These are phyloP conservation scores for Kwoniella botswanensis DNA, from an alignment of 768 basidiomycete species.

Conservation along the genomic window DNA sequence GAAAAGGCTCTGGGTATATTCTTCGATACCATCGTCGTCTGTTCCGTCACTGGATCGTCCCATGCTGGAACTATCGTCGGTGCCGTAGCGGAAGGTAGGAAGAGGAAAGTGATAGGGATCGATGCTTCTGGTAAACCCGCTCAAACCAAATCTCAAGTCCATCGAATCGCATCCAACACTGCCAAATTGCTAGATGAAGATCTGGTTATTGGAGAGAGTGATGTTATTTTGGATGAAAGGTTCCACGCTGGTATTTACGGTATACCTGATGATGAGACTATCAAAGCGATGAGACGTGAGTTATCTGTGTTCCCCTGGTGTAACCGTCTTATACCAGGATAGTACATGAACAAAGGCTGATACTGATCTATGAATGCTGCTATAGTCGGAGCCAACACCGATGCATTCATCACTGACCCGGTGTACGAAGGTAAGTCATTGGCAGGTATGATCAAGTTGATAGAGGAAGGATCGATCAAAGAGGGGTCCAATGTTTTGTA, in stretches of 20 bases:
- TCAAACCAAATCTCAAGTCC: conserved; percentile 37
- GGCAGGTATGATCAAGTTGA: conserved; percentile 42
- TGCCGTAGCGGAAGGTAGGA: conserved; percentile 36
- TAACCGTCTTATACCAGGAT: background rate
- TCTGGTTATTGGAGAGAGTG: conserved; percentile 31
- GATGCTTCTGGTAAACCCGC: conserved; percentile 43
- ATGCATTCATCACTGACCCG: conserved; percentile 42
- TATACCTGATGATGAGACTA: conserved; percentile 39
- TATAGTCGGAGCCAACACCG: conserved; percentile 33
- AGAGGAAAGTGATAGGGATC: conserved; percentile 45
- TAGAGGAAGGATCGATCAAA: conserved; percentile 36
- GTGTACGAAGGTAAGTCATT: conserved; percentile 42
- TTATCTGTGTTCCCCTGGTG: background rate
- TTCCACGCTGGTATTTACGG: conserved; percentile 47
- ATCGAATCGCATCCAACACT: conserved; percentile 35
- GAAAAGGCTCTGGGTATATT: conserved; percentile 35
- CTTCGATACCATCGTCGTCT: conserved; percentile 47
- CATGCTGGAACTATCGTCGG: conserved; percentile 45
- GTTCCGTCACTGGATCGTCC: conserved; percentile 43
- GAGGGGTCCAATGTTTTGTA: conserved; percentile 38
- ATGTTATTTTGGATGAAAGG: conserved; percentile 37
- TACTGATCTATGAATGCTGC: background rate
- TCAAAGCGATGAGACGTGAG: conserved; percentile 40
- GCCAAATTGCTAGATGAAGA: conserved; percentile 30
- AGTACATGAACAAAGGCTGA: background rate